Conservation (phyloP, 179 eudicot species). For the Drosera spatulata region DNA sequence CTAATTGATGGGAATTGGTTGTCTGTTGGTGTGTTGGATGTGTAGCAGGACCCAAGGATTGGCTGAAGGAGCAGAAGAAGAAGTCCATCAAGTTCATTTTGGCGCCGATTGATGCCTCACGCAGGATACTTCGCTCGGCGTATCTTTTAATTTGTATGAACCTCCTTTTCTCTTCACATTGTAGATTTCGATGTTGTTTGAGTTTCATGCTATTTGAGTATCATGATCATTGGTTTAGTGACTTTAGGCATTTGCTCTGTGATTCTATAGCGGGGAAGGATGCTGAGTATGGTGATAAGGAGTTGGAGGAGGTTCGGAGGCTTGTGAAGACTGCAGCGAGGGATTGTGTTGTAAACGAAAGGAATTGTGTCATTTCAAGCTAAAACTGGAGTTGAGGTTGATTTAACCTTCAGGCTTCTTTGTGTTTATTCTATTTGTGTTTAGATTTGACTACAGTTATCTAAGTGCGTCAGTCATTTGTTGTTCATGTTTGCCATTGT, state of each 20-base stretch:
- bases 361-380: constrained; percentile 84
- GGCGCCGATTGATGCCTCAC: constrained; percentile 81
- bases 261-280: constrained; percentile 21
- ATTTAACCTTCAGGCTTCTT: background rate
- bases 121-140: constrained; percentile 52
- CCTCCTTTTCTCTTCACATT: background rate
- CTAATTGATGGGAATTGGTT: background rate
- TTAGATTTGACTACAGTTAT: no score
- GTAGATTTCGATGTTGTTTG: no score
- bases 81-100: constrained; percentile 59
- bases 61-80: constrained; percentile 92
- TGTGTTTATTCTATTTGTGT: background rate
- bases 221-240: no score
- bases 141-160: constrained; percentile 42
- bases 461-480: background rate
- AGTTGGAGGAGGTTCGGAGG: constrained; percentile 50
- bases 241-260: no score
- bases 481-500: background rate
- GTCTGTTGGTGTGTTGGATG: background rate
- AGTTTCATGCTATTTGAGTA: no score
- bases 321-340: constrained; percentile 54
- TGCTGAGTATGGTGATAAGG: constrained; percentile 30
- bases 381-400: constrained; percentile 88
- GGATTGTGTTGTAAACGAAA: constrained; percentile 75
- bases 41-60: constrained; percentile 94